These are phyloP conservation scores for Dendrobium officinale DNA, from an alignment of 106 monocot species.

Conservation along the genomic window DNA sequence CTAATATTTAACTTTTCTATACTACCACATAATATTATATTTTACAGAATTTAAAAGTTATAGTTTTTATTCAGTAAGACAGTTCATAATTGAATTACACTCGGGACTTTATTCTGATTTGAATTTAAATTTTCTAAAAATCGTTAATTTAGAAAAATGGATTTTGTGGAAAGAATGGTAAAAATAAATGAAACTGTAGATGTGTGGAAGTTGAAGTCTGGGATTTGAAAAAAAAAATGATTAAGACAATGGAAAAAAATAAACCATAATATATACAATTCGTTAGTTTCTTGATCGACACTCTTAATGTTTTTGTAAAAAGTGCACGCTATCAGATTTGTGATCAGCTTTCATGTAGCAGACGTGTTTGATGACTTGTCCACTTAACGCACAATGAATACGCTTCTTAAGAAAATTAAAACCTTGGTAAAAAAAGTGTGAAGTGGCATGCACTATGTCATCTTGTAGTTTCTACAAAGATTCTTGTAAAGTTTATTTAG, in stretches of 20 bases:
- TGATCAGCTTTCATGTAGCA: not conserved
- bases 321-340: not conserved
- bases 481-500: not conserved
- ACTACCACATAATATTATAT: not conserved
- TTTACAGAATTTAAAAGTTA: too few species aligned
- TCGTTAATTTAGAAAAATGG: not conserved
- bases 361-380: not conserved
- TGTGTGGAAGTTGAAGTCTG: not conserved
- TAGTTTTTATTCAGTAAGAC: too few species aligned
- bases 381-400: not conserved
- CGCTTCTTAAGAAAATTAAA: not conserved
- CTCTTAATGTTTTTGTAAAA: not conserved
- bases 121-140: not conserved
- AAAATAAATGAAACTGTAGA: not conserved
- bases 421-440: not conserved
- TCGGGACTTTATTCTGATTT: not conserved
- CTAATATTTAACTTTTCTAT: not conserved
- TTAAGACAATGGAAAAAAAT: not conserved
- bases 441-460: not conserved
- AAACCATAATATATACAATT: not conserved
- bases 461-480: not conserved
- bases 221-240: not conserved
- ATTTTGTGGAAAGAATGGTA: not conserved
- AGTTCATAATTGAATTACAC: not conserved
- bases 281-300: not conserved